Conservation (phyloP, 345 rosid species). For the Cardamine resedifolia region DNA sequence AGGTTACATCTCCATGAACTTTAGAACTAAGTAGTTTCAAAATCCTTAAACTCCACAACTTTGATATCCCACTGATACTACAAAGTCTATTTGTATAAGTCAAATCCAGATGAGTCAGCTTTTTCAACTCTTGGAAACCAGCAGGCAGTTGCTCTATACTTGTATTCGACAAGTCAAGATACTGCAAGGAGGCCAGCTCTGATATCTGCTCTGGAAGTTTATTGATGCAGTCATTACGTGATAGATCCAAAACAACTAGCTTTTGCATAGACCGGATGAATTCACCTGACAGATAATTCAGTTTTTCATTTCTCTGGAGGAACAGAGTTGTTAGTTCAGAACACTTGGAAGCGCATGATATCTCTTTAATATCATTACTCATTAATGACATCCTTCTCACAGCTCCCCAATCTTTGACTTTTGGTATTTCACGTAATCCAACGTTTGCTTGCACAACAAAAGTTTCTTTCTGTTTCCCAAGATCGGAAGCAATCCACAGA, state of each 20-base stretch:
- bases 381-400: too few relatives aligned
- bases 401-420: too few relatives aligned
- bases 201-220: too few relatives aligned
- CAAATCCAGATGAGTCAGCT: conserved; percentile 25
- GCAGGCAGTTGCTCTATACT: background rate
- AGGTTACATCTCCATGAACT: too few relatives aligned
- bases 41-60: background rate
- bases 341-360: conserved; percentile 7
- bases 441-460: too few relatives aligned
- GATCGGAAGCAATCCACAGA: too few relatives aligned
- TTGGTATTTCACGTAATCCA: too few relatives aligned
- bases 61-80: background rate
- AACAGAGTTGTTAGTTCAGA: conserved; percentile 26
- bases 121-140: conserved; percentile 12
- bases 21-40: rapidly evolving
- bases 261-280: background rate
- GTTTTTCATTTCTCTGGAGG: background rate
- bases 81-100: rapidly evolving
- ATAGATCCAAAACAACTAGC: too few relatives aligned
- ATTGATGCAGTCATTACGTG: too few relatives aligned
- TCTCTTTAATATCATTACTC: too few relatives aligned
- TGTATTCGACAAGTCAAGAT: conserved; percentile 23
- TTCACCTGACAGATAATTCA: background rate
- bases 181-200: conserved; percentile 16
- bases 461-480: too few relatives aligned